Base-by-base conservation (phyloP, 345 rosid genomes). In the Arabidopsis suecica region DNA sequence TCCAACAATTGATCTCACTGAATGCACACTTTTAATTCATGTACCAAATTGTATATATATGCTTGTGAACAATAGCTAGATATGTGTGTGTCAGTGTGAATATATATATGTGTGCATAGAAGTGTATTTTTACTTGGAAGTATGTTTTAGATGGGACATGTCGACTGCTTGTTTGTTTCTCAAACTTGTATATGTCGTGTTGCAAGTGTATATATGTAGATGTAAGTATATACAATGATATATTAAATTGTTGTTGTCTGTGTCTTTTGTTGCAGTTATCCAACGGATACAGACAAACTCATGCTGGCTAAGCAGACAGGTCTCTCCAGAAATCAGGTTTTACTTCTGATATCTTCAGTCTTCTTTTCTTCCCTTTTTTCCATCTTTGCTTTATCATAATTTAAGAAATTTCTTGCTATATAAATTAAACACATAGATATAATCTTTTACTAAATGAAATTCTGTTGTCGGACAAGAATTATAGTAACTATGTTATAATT, bases 271-370 rank as follows among this genome's bases (percentile, higher is more conserved):
- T 77, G 57, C 84, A 92, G 97, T 53, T 92, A 92, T 81, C 97
- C 97, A 25, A 88, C 96, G 42, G 97, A 92, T 80, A 87, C 91
- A 9, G 97, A 92, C 84, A 92, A 92, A 83, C 76, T 87, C 67
- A 87, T 87, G 94, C 79, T 92, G 87, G 96, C 97, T 33, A 90
- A 92, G 62, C 96, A 92, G 82, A 90, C 97, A 0, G 97, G 97
- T 78, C 86, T 92, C 68, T 86, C 97, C 4, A 86, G 97, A 56
- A 88, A 85, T 77, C 97, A 92, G 96, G 97, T 88, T 50, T 72
- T 36, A 42, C 77, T 61, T 69, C 42, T 73, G 44, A 32, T 77
- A 34, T 73, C 55, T 41, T 60, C 70, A 34, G 14, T n/a, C 7
- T 42, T 16, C n/a, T 48, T 42, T 44, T 25, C n/a, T 4, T 54